These are phyloP conservation scores for Cavenderia fasciculata DNA, from an alignment of 78 protist species.

Conservation along the genomic window DNA sequence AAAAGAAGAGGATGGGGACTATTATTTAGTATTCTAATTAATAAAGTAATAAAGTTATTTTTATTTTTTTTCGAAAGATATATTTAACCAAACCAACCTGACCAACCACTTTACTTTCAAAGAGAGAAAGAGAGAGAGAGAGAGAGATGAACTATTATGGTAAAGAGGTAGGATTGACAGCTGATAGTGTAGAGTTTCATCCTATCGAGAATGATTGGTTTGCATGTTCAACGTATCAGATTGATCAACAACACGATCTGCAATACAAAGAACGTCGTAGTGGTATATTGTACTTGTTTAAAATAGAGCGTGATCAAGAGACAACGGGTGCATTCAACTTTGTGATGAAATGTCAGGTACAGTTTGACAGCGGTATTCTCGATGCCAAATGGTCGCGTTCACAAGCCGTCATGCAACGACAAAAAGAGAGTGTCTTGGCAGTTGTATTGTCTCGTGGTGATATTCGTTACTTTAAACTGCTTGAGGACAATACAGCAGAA, in stretches of 20 bases:
- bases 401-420: not conserved
- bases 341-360: no score
- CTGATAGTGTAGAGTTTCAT: slow-evolving; percentile 82
- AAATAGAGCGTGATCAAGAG: not conserved
- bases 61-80: not conserved
- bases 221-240: slow-evolving; percentile 65
- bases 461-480: no score
- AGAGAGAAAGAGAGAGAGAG: no score
- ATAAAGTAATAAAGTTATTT: no score
- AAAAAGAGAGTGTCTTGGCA: not conserved
- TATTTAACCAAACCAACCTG: not conserved
- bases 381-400: slow-evolving; percentile 83
- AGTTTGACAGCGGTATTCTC: slow-evolving; percentile 63
- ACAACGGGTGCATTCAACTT: not conserved
- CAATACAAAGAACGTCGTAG: slow-evolving; percentile 63
- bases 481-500: not conserved
- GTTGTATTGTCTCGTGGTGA: slow-evolving; percentile 73
- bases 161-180: slow-evolving; percentile 38
- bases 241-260: slow-evolving; percentile 39
- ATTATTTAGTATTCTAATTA: no score
- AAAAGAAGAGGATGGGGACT: no score
- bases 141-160: no score
- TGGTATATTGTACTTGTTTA: slow-evolving; percentile 65
- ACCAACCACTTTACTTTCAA: no score
- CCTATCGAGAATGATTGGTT: slow-evolving; percentile 16